Evolutionary conservation across 352 stramenopile species (phyloP).

Genomic region (Plasmopara halstedii): DNA sequence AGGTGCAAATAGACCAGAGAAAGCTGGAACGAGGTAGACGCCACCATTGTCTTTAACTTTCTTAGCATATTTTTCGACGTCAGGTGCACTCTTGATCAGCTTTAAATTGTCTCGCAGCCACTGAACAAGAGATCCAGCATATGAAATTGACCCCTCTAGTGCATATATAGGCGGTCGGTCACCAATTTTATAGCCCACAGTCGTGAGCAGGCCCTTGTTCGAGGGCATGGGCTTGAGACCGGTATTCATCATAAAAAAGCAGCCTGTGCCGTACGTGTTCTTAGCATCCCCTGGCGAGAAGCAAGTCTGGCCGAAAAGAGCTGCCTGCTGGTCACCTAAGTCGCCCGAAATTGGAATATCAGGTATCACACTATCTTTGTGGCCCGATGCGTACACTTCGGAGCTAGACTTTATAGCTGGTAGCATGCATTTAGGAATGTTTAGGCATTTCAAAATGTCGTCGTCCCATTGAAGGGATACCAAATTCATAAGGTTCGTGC

Average conservation of each 20-base stretch:
- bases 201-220: slow-evolving; percentile 95
- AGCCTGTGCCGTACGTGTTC: slow-evolving; percentile 98
- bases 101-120: slow-evolving; percentile 98
- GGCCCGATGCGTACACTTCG: slow-evolving; percentile 72
- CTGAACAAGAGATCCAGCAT: slow-evolving; percentile 95
- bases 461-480: slow-evolving; percentile 90
- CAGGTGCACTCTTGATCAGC: slow-evolving; percentile 85
- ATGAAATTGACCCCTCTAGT: slow-evolving; percentile 95
- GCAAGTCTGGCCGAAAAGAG: slow-evolving; percentile 96
- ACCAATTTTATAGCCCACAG: slow-evolving; percentile 80
- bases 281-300: slow-evolving; percentile 94
- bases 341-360: slow-evolving; percentile 90
- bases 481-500: slow-evolving; percentile 94
- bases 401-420: slow-evolving; percentile 90
- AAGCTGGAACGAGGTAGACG: slow-evolving; percentile 98
- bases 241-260: slow-evolving; percentile 99
- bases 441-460: slow-evolving; percentile 70
- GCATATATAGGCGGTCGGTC: slow-evolving; percentile 90
- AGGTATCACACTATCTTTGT: slow-evolving; percentile 54
- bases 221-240: slow-evolving; percentile 81
- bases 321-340: slow-evolving; percentile 95
- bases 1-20: slow-evolving; percentile 95
- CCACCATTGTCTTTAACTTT: slow-evolving; percentile 90
- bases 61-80: slow-evolving; percentile 87
- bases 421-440: slow-evolving; percentile 83